These are phyloP conservation scores for Annona cherimola DNA, from an alignment of 164 flowering plant genomes.

Conservation along the genomic window DNA sequence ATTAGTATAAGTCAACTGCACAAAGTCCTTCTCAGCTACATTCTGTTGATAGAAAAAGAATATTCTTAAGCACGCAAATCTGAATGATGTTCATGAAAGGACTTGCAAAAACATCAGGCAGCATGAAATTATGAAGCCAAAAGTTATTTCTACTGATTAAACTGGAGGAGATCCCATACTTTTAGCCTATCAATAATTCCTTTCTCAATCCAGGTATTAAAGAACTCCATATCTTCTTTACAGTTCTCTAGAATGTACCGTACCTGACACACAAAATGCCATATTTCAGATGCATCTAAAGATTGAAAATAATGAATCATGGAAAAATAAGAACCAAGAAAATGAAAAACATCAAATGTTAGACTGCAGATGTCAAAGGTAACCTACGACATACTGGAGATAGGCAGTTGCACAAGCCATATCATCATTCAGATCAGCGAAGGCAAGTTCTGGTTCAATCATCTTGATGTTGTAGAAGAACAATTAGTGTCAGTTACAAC, in stretches of 20 bases:
- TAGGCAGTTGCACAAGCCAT: constrained; percentile 99
- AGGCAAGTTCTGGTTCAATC: constrained; percentile 99
- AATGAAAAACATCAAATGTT: neutral
- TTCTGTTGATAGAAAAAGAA: constrained; percentile 37
- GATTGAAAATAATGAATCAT: neutral
- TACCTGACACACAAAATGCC: constrained; percentile 46
- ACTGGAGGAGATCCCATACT: constrained; percentile 41
- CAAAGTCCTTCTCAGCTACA: constrained; percentile 80
- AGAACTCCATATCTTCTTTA: constrained; percentile 99
- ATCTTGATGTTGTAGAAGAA: constrained; percentile 40
- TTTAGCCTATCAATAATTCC: constrained; percentile 78
- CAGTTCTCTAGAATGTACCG: constrained; percentile 78
- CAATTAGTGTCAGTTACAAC: neutral
- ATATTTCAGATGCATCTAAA: neutral
- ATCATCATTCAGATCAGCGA: constrained; percentile 93
- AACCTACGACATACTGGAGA: constrained; percentile 99
- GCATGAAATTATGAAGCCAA: neutral
- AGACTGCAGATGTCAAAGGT: constrained; percentile 32
- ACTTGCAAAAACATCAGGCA: neutral
- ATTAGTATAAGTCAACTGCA: constrained; percentile 87
- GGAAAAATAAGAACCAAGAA: neutral
- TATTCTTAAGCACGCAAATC: neutral
- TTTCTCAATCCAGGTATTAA: constrained; percentile 93
- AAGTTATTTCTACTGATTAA: neutral
- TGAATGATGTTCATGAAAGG: constrained; percentile 3